Percentiles rank a stretch among this genome's conserved stretches.
Conservation (phyloP, 2,329 filamentous ascomycete genomes). For the Malbranchea zuffiana region DNA sequence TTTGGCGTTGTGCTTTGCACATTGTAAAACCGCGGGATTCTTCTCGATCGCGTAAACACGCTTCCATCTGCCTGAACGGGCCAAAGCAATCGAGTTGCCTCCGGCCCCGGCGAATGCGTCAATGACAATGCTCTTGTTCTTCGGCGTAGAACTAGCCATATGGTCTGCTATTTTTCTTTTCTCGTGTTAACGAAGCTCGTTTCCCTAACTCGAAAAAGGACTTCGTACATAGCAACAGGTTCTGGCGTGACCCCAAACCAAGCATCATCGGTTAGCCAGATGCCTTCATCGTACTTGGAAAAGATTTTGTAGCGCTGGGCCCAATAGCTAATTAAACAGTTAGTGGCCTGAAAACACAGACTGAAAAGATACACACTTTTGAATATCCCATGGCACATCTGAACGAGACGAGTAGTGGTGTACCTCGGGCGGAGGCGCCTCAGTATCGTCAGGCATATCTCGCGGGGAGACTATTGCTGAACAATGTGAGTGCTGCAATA, state of each 20-base stretch:
- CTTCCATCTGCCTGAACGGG: conserved; percentile 65
- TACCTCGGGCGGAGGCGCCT: conserved; percentile 40
- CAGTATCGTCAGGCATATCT: conserved; percentile 23
- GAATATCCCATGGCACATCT: conserved; percentile 71
- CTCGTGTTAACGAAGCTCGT: too few relatives aligned
- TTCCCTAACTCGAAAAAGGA: too few relatives aligned
- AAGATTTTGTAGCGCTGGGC: conserved; percentile 81
- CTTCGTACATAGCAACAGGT: conserved; percentile 63
- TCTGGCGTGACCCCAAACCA: conserved; percentile 98
- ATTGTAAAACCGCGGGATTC: conserved; percentile 66
- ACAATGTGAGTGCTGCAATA: too few relatives aligned
- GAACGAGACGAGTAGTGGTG: conserved; percentile 61
- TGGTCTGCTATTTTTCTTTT: conserved; percentile 63
- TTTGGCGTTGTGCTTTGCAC: conserved; percentile 82
- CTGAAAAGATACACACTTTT: conserved; percentile 51
- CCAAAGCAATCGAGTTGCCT: conserved; percentile 92
- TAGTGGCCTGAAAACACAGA: conserved; percentile 4
- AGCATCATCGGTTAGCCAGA: conserved; percentile 82
- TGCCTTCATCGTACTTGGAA: conserved; percentile 71
- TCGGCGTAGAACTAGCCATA: conserved; percentile 46
- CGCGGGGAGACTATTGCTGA: conserved; percentile 8
- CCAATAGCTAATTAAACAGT: conserved; percentile 59
- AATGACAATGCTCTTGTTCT: conserved; percentile 56
- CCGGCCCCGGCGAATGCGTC: conserved; percentile 88
- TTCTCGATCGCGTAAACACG: conserved; percentile 83